phyloP scores from a whole-genome alignment of 306 rosid species.

The Dicorynia guianensis region DNA sequence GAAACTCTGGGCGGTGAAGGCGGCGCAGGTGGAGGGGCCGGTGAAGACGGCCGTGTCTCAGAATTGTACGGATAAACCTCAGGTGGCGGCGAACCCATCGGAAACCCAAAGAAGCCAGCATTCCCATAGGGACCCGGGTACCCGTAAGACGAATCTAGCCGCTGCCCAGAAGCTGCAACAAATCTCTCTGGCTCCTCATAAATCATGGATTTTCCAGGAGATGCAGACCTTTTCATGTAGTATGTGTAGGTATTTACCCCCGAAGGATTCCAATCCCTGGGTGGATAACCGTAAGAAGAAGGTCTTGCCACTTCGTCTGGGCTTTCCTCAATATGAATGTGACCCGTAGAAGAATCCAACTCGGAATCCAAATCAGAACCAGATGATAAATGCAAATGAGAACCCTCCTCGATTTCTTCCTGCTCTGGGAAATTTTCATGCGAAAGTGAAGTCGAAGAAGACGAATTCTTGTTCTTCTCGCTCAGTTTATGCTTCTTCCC shows the following conservation, averaged over 20 bases:
- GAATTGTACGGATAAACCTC: constrained; percentile 40
- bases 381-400: constrained; percentile 75
- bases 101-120: constrained; percentile 68
- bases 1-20: constrained; percentile 89
- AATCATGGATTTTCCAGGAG: constrained; percentile 57
- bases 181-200: constrained; percentile 63
- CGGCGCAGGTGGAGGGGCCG: constrained; percentile 72
- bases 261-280: constrained; percentile 46
- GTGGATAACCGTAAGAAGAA: constrained; percentile 37
- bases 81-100: constrained; percentile 50
- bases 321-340: constrained; percentile 61
- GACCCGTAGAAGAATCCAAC: constrained; percentile 59
- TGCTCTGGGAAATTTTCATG: constrained; percentile 34
- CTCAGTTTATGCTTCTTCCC: constrained; percentile 37
- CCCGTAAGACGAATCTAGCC: constrained; percentile 53
- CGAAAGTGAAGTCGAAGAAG: constrained; percentile 66
- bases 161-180: constrained; percentile 49
- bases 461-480: constrained; percentile 36
- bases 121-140: constrained; percentile 47
- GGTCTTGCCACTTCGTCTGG: constrained; percentile 43
- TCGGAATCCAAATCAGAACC: constrained; percentile 74
- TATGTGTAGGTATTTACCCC: constrained; percentile 50
- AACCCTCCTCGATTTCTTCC: constrained; percentile 50
- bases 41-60: constrained; percentile 51
- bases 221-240: constrained; percentile 72